phyloP scores from a whole-genome alignment of 2,329 filamentous ascomycete species.

The Grosmannia penicillata region DNA sequence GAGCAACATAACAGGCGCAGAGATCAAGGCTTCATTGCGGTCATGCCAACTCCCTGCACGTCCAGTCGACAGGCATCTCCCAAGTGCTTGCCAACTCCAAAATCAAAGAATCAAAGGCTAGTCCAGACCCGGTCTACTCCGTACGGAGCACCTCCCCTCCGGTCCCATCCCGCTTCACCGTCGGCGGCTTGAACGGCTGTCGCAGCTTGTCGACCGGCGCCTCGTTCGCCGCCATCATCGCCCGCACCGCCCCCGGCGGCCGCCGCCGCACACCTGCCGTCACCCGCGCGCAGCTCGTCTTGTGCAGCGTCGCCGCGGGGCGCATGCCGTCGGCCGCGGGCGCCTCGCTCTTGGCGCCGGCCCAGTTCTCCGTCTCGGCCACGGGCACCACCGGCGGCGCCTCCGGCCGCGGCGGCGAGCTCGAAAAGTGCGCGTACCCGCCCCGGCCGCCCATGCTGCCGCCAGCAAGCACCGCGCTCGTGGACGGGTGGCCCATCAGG shows the following conservation, averaged over 20 bases:
- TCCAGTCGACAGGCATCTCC: no score
- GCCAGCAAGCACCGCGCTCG: no score
- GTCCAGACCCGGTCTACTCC: no score
- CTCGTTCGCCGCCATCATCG: slow-evolving; percentile 25
- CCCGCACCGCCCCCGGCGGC: slow-evolving; percentile 25
- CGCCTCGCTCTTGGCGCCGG: slow-evolving; percentile 4
- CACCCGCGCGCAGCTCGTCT: slow-evolving; percentile 31
- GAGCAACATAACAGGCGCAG: no score
- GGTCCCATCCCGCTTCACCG: slow-evolving; percentile 32
- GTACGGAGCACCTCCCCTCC: no score
- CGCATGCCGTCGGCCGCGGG: slow-evolving; percentile 20
- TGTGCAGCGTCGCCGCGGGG: slow-evolving; percentile 34
- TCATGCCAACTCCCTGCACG: no score
- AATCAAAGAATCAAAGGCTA: no score
- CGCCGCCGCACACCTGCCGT: slow-evolving; percentile 22
- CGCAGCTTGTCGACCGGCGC: slow-evolving; percentile 33
- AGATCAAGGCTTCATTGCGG: no score
- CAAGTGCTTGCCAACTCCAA: no score
- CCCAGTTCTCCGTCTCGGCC: neutral
- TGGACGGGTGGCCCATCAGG: slow-evolving; percentile 9
- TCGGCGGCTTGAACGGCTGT: slow-evolving; percentile 43
- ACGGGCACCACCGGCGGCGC: neutral
- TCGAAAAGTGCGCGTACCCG: slow-evolving; percentile 45
- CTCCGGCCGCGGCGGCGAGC: slow-evolving; percentile 27
- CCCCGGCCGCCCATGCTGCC: no score